Evolutionary conservation across 345 rosid species (phyloP), one percentile per base, ranked within the genome.

Genomic region (Carallia pectinifolia): DNA sequence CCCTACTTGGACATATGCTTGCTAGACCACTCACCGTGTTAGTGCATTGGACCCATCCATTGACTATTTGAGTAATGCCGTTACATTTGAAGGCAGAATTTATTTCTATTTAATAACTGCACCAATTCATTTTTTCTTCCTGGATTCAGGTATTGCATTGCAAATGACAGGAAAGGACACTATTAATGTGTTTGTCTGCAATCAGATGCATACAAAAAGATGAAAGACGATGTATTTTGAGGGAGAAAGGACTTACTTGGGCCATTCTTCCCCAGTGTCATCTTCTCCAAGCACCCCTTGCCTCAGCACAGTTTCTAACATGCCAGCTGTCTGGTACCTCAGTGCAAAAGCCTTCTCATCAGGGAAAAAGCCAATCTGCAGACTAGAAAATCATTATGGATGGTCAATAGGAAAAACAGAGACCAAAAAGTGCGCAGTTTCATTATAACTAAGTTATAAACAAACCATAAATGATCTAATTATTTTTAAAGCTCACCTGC

Each of bases 231-330:
- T 31, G 39, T 37, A 55, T 68, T 36, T 7, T 37, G 29, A 64
- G 53, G 27, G 10, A 38, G 34, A 61, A 62, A 75, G 53, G 58
- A 79, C 82, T 85, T 67, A 87, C 98, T 85, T 89, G 44, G 97
- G 98, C 67, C 87, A 90, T 65, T 88, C 95, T 80, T 91, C 98
- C 62, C 86, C 98, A n/a, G 85, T 91, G 77, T 94, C 98, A 77
- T 94, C 96, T 79, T 94, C 97, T 59, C 98, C 98, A 1, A 91
- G 84, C 64, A 91, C 97, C 15, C 98, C 97, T 80, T 88, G 89
- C 81, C 98, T 88, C 76, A 91, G 67, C 1, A 87, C 90, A 0
- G 84, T 84, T 70, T 94, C 97, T 64, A 91, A 74, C 96, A 94
- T 91, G 70, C 96, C 96, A 71, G 96, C 97, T 2, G 95, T 88